Conservation (phyloP, 306 rosid species). For the Leucaena leucocephala region DNA sequence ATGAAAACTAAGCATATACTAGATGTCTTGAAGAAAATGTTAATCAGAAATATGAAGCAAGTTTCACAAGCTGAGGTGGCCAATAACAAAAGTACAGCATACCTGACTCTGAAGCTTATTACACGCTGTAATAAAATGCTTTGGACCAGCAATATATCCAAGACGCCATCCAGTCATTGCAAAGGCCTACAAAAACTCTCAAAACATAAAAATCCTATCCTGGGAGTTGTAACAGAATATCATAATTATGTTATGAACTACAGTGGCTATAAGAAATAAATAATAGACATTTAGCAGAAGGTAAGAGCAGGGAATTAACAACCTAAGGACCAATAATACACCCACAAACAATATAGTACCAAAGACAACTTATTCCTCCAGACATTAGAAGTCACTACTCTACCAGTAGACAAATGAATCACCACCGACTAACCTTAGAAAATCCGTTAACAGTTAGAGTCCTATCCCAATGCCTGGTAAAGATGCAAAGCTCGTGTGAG, state of each 20-base stretch:
- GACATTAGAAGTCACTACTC: not conserved
- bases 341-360: not conserved
- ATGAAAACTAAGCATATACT: slow-evolving; percentile 24
- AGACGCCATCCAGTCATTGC: slow-evolving; percentile 99
- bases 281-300: slow-evolving; percentile 13
- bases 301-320: slow-evolving; percentile 18
- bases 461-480: slow-evolving; percentile 96
- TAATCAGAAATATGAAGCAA: slow-evolving; percentile 14
- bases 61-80: slow-evolving; percentile 14
- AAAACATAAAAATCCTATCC: slow-evolving; percentile 40
- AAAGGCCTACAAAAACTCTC: slow-evolving; percentile 63
- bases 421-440: slow-evolving; percentile 67
- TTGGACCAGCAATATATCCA: slow-evolving; percentile 96
- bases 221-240: slow-evolving; percentile 4
- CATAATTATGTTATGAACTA: not conserved
- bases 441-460: slow-evolving; percentile 93
- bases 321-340: slow-evolving; percentile 10
- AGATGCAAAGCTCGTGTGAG: slow-evolving; percentile 94
- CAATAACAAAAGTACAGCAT: slow-evolving; percentile 26
- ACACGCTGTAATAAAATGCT: slow-evolving; percentile 82
- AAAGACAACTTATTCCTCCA: not conserved
- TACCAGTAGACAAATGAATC: not conserved
- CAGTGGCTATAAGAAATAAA: slow-evolving; percentile 8
- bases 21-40: slow-evolving; percentile 14
- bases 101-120: slow-evolving; percentile 97